Evolutionary conservation across 2,329 filamentous ascomycete genomes (phyloP), one percentile per base, ranked within the genome.

Genomic region (Verruconis gallopava): DNA sequence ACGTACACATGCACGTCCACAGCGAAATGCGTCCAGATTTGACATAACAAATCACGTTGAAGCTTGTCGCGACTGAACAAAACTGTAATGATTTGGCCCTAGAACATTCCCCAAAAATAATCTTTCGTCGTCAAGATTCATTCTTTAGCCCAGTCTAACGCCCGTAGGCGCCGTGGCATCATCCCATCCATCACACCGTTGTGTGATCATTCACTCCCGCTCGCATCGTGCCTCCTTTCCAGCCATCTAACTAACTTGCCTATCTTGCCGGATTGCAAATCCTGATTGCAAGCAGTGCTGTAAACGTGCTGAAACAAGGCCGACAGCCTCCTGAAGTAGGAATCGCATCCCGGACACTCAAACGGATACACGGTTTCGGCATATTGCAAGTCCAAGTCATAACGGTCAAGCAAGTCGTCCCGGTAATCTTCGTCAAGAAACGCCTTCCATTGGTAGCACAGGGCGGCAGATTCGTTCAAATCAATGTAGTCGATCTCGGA

Each of bases 371-470:
- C 34, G 9, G n/a, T 15, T 15, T 37, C 34, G 34, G 9, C 6
- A 15, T 37, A 37, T 19, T 37, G 9, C n/a, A 15, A 37, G 9
- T 37, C n/a, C 15, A 37, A 9, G 9, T 37, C 34, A 37, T 15
- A 15, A 37, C 17, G 34, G 46, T 21, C 12, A 3, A 47, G 48
- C 21, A 50, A 20, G 4, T 47, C 50, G 14, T 48, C 32, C 14
- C 43, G 46, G 37, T 50, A 50, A n/a, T 49, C 44, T 37, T 47
- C 40, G 37, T 50, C 47, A 21, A 53, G 25, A 34, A 43, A 54
- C 28, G 46, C 33, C 28, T 44, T 40, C 42, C 47, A 52, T 12
- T 51, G 46, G 35, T 43, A 48, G 28, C 49, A 53, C 14, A 42
- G 37, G 12, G 51, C 48, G 17, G 51, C 49, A 14, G 44, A 41